Conservation (phyloP, 2,329 filamentous ascomycete genomes). For the Verticillium zaregamsianum region DNA sequence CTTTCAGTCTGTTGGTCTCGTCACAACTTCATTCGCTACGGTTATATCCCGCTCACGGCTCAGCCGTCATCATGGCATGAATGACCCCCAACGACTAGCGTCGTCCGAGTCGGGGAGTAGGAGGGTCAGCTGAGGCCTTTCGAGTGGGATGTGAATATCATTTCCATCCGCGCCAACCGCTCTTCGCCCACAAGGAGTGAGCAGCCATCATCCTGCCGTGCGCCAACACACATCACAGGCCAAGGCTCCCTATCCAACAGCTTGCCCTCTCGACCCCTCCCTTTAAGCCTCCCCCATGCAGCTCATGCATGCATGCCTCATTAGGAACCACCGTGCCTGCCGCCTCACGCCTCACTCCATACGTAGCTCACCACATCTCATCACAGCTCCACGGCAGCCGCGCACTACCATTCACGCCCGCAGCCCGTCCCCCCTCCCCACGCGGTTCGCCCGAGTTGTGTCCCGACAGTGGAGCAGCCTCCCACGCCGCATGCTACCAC, state of each 20-base stretch:
- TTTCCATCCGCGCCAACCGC: neutral
- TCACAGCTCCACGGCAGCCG: conserved; percentile 10
- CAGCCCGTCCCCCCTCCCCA: conserved; percentile 3
- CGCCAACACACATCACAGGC: conserved; percentile 3
- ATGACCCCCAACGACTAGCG: neutral
- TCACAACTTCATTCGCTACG: neutral
- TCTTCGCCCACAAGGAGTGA: neutral
- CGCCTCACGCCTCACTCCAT: neutral
- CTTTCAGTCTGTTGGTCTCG: neutral
- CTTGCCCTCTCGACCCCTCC: conserved; percentile 7
- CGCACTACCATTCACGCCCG: conserved; percentile 7
- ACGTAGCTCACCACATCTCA: conserved; percentile 2
- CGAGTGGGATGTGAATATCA: neutral
- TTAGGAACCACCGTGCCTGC: neutral
- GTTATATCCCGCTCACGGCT: neutral
- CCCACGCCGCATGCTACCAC: conserved; percentile 7
- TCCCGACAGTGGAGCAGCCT: conserved; percentile 5
- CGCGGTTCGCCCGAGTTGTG: conserved; percentile 3
- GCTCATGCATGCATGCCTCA: conserved; percentile 1
- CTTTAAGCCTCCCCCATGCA: conserved; percentile 5
- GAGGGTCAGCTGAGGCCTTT: neutral
- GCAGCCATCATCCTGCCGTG: conserved; percentile 3
- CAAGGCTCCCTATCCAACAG: conserved; percentile 3
- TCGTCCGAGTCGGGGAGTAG: neutral
- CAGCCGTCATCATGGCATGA: neutral